A percentile compares a stretch with the other conserved stretches of the same genome.
phyloP scores from a whole-genome alignment of 2,329 filamentous ascomycete genomes.

The Trichoderma koningii region DNA sequence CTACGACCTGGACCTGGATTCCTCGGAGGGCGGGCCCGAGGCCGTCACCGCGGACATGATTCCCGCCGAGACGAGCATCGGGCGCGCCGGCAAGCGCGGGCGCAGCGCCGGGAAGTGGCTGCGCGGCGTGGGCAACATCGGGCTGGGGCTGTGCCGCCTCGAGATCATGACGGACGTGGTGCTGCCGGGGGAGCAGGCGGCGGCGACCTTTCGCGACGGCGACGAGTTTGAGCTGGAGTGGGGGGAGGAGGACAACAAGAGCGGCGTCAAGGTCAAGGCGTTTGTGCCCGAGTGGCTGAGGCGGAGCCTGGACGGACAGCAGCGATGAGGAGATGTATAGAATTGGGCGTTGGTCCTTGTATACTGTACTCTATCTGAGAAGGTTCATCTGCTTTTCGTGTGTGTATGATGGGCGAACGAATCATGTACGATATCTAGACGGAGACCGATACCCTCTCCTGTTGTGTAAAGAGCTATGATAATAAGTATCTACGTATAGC shows the following conservation, averaged over 20 bases:
- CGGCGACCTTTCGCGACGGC: constrained; percentile 61
- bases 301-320: constrained; percentile 41
- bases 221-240: constrained; percentile 64
- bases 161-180: constrained; percentile 86
- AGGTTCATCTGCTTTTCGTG: not conserved
- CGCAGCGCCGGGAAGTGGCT: constrained; percentile 82
- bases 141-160: constrained; percentile 81
- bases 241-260: constrained; percentile 46
- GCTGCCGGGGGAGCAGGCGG: constrained; percentile 67
- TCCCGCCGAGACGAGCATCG: constrained; percentile 52
- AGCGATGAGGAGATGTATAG: constrained; percentile 27
- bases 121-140: constrained; percentile 77
- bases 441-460: not conserved
- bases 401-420: not conserved
- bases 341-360: not conserved
- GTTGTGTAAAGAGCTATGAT: not conserved
- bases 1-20: constrained; percentile 45
- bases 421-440: constrained; percentile 4
- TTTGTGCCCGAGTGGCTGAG: constrained; percentile 80
- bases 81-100: constrained; percentile 56
- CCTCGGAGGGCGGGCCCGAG: constrained; percentile 30
- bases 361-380: not conserved
- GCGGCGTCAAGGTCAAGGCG: constrained; percentile 65
- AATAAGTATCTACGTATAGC: not conserved
- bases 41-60: constrained; percentile 42